Evolutionary conservation across 441 rosid species (phyloP).

Genomic region (Dalechampia spathulata): DNA sequence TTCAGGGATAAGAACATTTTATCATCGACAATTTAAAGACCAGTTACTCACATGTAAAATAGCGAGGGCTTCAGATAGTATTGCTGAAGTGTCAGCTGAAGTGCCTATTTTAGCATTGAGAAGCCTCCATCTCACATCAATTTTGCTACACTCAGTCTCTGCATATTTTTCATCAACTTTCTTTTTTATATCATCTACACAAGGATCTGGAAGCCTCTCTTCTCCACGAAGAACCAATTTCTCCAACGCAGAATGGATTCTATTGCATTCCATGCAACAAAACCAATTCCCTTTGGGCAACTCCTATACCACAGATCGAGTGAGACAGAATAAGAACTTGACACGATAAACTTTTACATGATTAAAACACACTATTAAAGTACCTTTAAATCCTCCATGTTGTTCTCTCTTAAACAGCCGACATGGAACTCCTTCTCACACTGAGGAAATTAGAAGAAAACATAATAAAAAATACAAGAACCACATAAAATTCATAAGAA

Average conservation of each 20-base stretch:
- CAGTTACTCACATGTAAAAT: conserved; percentile 66
- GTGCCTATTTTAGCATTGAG: conserved; percentile 50
- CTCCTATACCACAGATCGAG: conserved; percentile 40
- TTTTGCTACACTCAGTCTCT: conserved; percentile 21
- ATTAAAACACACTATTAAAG: conserved; percentile 8
- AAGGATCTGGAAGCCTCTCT: conserved; percentile 59
- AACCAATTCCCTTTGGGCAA: conserved; percentile 89
- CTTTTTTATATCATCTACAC: conserved; percentile 39
- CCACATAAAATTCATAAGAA: conserved; percentile 7
- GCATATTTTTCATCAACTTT: conserved; percentile 32
- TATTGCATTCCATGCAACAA: conserved; percentile 57
- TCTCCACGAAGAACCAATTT: conserved; percentile 53
- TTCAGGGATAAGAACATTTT: neutral
- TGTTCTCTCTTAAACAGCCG: conserved; percentile 81
- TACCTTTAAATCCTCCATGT: conserved; percentile 80
- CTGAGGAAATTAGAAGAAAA: conserved; percentile 26
- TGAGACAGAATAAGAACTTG: conserved; percentile 13
- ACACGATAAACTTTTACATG: neutral
- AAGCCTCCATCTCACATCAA: conserved; percentile 89
- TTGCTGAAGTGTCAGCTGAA: conserved; percentile 37
- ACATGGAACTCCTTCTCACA: conserved; percentile 96
- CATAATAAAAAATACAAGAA: conserved; percentile 10
- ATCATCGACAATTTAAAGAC: neutral
- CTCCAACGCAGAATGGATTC: conserved; percentile 47
- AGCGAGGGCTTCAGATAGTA: conserved; percentile 60